These are phyloP conservation scores for Cynara cardunculus DNA, from an alignment of 129 eudicot species.

Conservation along the genomic window DNA sequence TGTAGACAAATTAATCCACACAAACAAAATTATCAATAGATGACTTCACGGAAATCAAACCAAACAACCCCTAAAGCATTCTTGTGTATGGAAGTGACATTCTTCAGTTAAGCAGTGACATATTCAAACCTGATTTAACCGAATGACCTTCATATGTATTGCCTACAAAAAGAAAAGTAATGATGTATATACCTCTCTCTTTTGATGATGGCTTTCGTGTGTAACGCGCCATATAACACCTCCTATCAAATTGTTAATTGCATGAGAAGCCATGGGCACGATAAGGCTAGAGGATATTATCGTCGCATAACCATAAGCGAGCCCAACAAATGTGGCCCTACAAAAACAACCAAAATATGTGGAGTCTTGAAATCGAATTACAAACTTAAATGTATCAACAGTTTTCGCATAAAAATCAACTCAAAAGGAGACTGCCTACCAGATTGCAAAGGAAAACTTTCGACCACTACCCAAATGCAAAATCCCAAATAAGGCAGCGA, in stretches of 20 bases:
- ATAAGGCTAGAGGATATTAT: slow-evolving; percentile 66
- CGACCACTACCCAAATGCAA: slow-evolving; percentile 96
- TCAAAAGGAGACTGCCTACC: slow-evolving; percentile 44
- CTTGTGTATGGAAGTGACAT: not conserved
- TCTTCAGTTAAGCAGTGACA: not conserved
- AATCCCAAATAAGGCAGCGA: slow-evolving; percentile 74
- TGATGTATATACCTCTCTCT: slow-evolving; percentile 6
- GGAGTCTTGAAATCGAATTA: not conserved
- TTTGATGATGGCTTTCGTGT: slow-evolving; percentile 36
- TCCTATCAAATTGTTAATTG: slow-evolving; percentile 74
- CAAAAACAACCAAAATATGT: not conserved
- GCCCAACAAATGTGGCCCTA: slow-evolving; percentile 92
- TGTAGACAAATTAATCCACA: no score
- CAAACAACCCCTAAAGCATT: no score
- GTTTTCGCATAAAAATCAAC: not conserved
- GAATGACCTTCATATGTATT: not conserved
- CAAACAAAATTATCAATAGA: no score
- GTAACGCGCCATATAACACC: slow-evolving; percentile 70
- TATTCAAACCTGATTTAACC: not conserved
- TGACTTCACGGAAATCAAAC: no score
- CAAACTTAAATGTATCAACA: not conserved
- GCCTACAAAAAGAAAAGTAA: not conserved
- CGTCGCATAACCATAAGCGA: slow-evolving; percentile 79
- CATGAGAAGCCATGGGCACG: slow-evolving; percentile 96
- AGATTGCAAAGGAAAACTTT: slow-evolving; percentile 74